Evolutionary conservation across 192 early-diverging fungal genomes (phyloP), one percentile per base, ranked within the genome.

Genomic region (Funneliformis geosporum): DNA sequence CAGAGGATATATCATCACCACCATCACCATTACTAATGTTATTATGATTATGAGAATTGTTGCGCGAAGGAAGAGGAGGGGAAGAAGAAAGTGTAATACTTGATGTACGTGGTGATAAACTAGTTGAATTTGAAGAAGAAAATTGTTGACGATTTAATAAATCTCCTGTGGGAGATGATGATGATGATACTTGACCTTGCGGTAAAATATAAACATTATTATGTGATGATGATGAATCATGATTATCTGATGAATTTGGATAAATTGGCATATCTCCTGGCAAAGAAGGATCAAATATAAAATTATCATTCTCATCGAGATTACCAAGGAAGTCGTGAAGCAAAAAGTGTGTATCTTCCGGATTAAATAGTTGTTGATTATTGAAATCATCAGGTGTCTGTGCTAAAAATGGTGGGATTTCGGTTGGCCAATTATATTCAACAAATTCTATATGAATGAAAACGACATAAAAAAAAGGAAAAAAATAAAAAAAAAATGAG

Each of bases 91-190:
- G 16, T 14, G 42, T 38, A 43, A 76, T 42, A 44, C 46, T 76
- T 46, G 21, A 27, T 44, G 75, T 76, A 64, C 75, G 75, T 38
- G 75, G 75, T 12, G 75, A 76, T 76, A 76, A 60, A 64, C 60
- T 62, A n/a, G 75, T 76, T 44, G 75, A 64, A 25, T 64, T 64
- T 62, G 60, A 60, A 27, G 55, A 21, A 25, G 70, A 10, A 43
- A 42, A 16, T 64, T 42, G 75, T 16, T 64, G 38, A 11, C 11
- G 43, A 73, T 16, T 27, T 27, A 55, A 33, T 8, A 47, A 21
- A 10, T 71, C 69, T 14, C 10, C 8, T 62, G 60, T 62, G 4
- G 64, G 8, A 44, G 23, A 25, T n/a, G 47, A 10, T n/a, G 42
- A 18, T 0, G 64, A 38, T 8, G 14, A 4, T 21, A 4, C 8